Evolutionary conservation across 352 stramenopile species (phyloP), one percentile per base, ranked within the genome.

Genomic region (Albugo candida): DNA sequence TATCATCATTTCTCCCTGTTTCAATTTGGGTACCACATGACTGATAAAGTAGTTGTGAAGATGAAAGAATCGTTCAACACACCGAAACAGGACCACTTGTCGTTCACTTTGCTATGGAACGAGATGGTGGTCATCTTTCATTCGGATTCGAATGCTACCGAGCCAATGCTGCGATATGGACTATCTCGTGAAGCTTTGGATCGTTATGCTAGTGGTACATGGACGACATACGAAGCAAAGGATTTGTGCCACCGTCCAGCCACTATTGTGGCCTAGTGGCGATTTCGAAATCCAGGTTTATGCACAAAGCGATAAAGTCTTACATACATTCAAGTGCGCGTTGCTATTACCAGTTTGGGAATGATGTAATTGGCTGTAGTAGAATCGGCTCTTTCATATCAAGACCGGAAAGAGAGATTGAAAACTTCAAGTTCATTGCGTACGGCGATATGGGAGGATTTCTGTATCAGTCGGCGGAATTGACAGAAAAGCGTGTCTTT

Each of bases 281-380:
- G 55, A 59, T 91, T 86, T 39, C 72, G 72, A n/a, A 61, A 85
- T 34, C 74, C 77, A 1, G 74, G 74, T 0, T 66, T 53, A 85
- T 87, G 64, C 77, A 91, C 61, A 82, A 61, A 11, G 70, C 87
- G 18, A 66, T 87, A 8, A 49, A 87, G 20, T 63, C 59, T 24
- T 51, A 49, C 2, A 48, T 91, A 19, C 40, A 60, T 34, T 51
- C 49, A 0, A 56, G 56, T 2, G 67, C 55, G 14, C 58, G 51
- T 35, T 87, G 85, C 50, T 87, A 69, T 57, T 87, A 87, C 58
- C 70, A 70, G 31, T 91, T 82, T 55, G 77, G 77, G 36, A 87
- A 82, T 45, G 61, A 81, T 12, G 55, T 64, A 10, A 73, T 85
- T 42, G 75, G 72, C 13, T 88, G 72, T 70, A 88, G 75, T 44